Percentiles rank a stretch among this genome's conserved stretches.
These are phyloP conservation scores for Lunasporangiospora selenospora DNA, from an alignment of 192 early-diverging fungal genomes.

Conservation along the genomic window DNA sequence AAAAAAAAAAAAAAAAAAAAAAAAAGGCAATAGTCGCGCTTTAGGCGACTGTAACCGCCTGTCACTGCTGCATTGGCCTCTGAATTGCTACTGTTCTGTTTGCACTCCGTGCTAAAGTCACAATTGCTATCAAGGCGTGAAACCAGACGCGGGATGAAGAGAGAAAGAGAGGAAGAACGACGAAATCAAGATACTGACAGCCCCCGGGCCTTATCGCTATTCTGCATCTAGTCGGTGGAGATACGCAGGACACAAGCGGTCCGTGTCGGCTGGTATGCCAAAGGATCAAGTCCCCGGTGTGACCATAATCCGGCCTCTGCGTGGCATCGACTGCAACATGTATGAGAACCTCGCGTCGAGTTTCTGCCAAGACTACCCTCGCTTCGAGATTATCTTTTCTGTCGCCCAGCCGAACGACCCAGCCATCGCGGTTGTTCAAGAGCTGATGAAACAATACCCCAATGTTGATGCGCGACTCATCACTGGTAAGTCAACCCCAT, in stretches of 20 bases:
- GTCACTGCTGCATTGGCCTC: no score
- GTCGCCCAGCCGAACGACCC: slow-evolving; percentile 86
- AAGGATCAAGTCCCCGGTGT: slow-evolving; percentile 71
- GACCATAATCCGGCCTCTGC: slow-evolving; percentile 92
- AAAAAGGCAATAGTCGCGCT: no score
- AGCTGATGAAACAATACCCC: slow-evolving; percentile 75
- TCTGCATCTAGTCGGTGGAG: slow-evolving; percentile 23
- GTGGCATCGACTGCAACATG: slow-evolving; percentile 90
- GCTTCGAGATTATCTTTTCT: slow-evolving; percentile 89
- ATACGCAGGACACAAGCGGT: slow-evolving; percentile 37
- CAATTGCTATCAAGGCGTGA: no score
- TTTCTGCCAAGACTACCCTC: slow-evolving; percentile 89
- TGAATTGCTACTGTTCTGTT: no score
- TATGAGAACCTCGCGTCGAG: slow-evolving; percentile 82
- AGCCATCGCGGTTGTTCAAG: slow-evolving; percentile 73
- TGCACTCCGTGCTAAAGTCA: no score
- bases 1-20: no score
- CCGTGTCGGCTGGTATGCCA: slow-evolving; percentile 48
- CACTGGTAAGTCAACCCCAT: slow-evolving; percentile 62
- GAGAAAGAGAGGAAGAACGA: no score
- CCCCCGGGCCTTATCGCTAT: background rate
- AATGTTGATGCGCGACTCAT: slow-evolving; percentile 78
- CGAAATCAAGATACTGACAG: no score
- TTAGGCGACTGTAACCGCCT: no score
- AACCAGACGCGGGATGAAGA: no score